Conservation (phyloP, 2,329 filamentous ascomycete species). For the Furcasterigmium furcatum region DNA sequence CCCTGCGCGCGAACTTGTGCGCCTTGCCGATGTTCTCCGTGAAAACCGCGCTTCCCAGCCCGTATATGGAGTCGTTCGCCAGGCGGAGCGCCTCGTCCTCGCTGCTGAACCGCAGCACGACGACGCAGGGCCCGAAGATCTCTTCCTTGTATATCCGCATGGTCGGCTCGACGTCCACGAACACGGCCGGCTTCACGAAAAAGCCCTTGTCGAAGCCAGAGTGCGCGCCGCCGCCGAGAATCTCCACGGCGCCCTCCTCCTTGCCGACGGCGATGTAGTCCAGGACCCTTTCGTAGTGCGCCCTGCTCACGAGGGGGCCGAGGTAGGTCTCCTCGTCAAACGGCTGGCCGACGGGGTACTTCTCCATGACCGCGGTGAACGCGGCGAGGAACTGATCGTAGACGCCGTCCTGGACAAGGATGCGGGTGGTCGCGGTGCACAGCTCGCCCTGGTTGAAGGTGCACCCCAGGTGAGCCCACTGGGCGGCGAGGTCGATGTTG, state of each 20-base stretch:
- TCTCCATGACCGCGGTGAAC: constrained; percentile 62
- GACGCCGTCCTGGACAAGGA: constrained; percentile 54
- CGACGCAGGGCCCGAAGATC: constrained; percentile 25
- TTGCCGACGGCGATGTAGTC: constrained; percentile 64
- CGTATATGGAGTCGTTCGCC: constrained; percentile 46
- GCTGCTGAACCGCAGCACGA: constrained; percentile 20
- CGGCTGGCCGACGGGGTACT: constrained; percentile 60
- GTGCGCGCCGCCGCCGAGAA: constrained; percentile 30
- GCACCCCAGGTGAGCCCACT: constrained; percentile 37
- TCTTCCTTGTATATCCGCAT: constrained; percentile 22
- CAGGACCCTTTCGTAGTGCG: constrained; percentile 62
- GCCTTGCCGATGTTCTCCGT: constrained; percentile 45
- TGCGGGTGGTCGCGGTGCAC: constrained; percentile 58
- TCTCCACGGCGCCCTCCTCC: constrained; percentile 55
- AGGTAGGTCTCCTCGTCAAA: constrained; percentile 63
- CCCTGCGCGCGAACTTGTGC: constrained; percentile 38
- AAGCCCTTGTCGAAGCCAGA: constrained; percentile 32
- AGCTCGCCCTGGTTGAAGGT: constrained; percentile 57
- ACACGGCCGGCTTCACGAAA: constrained; percentile 22
- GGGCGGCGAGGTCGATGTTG: constrained; percentile 59
- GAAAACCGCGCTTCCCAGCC: constrained; percentile 54
- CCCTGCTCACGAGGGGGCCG: constrained; percentile 63
- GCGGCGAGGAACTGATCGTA: constrained; percentile 58
- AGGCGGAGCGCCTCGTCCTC: constrained; percentile 26
- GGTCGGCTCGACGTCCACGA: constrained; percentile 19